Evolutionary conservation across 2,329 filamentous ascomycete species (phyloP).

Genomic region (Colletotrichum echinochloae): DNA sequence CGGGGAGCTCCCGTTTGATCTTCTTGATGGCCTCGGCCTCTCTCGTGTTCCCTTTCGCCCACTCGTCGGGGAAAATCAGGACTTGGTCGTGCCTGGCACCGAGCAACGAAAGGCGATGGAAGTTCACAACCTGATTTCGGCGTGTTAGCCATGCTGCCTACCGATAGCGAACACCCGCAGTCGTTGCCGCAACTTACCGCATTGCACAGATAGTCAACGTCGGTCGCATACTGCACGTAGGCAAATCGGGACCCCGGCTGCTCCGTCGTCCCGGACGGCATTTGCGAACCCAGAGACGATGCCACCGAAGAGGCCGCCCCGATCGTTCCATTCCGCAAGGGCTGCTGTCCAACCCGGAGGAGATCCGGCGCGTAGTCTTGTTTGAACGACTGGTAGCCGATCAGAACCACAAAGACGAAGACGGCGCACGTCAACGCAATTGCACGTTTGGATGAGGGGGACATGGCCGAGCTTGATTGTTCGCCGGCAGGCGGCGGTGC

Average conservation of each 20-base stretch:
- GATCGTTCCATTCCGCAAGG: conserved; percentile 1
- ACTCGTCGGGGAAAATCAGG: conserved; percentile 57
- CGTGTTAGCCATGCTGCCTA: neutral
- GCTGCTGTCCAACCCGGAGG: neutral
- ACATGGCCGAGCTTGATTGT: conserved; percentile 9
- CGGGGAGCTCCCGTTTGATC: conserved; percentile 12
- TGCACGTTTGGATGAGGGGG: conserved; percentile 20
- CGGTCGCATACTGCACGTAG: conserved; percentile 63
- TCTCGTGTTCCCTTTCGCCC: conserved; percentile 19
- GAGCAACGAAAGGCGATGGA: conserved; percentile 57
- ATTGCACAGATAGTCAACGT: conserved; percentile 61
- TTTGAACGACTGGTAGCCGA: conserved; percentile 12
- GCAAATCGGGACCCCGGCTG: conserved; percentile 51
- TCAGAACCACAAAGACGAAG: conserved; percentile 14
- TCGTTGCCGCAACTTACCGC: conserved; percentile 43
- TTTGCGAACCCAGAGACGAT: neutral
- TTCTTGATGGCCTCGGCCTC: conserved; percentile 25
- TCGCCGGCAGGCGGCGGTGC: neutral
- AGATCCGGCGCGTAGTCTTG: neutral
- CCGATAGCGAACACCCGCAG: neutral
- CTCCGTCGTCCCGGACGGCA: neutral
- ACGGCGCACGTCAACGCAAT: conserved; percentile 13
- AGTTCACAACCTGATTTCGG: conserved; percentile 55
- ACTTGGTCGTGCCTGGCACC: conserved; percentile 58
- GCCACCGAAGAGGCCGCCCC: neutral